These are phyloP conservation scores for Trichosporon sp. DNA, from an alignment of 1,284 basidiomycete species.

Conservation along the genomic window DNA sequence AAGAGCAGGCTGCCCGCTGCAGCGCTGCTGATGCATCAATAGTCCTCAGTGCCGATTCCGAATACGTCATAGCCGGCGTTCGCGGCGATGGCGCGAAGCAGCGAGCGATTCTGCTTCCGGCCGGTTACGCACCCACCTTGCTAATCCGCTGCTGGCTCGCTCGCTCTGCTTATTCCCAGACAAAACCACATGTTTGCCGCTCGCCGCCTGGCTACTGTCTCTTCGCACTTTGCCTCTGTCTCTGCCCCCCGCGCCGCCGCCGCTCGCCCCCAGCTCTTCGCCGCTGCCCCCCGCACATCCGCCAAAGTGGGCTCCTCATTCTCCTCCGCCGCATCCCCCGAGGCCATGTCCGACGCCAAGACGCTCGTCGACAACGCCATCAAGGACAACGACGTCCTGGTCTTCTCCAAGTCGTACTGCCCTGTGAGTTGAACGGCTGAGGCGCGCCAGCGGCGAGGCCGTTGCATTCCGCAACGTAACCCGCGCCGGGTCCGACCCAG, in stretches of 20 bases:
- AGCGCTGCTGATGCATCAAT: neutral
- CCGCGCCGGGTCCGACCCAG: too few relatives aligned
- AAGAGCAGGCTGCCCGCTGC: too few relatives aligned
- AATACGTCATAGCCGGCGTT: neutral
- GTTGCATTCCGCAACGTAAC: too few relatives aligned
- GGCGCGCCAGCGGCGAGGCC: too few relatives aligned
- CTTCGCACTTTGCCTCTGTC: conserved; percentile 18
- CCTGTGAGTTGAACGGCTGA: conserved; percentile 40
- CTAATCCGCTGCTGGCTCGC: too few relatives aligned
- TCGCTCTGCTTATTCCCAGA: too few relatives aligned
- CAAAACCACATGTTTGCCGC: conserved; percentile 26
- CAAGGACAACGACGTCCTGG: conserved; percentile 45
- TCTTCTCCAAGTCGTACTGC: conserved; percentile 49
- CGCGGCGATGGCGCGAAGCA: neutral
- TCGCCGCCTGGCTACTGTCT: conserved; percentile 27
- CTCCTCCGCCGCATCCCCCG: conserved; percentile 32
- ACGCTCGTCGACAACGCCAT: conserved; percentile 44
- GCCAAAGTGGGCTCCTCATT: conserved; percentile 47
- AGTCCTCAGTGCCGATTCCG: neutral
- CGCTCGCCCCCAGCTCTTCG: neutral
- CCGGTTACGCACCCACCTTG: conserved; percentile 1
- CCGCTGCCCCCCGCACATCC: conserved; percentile 9
- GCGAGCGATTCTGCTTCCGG: neutral
- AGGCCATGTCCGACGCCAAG: conserved; percentile 36
- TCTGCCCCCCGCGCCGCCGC: neutral